Evolutionary conservation across 192 early-diverging fungal genomes (phyloP), one percentile per base, ranked within the genome.

Genomic region (Glomus cerebriforme): DNA sequence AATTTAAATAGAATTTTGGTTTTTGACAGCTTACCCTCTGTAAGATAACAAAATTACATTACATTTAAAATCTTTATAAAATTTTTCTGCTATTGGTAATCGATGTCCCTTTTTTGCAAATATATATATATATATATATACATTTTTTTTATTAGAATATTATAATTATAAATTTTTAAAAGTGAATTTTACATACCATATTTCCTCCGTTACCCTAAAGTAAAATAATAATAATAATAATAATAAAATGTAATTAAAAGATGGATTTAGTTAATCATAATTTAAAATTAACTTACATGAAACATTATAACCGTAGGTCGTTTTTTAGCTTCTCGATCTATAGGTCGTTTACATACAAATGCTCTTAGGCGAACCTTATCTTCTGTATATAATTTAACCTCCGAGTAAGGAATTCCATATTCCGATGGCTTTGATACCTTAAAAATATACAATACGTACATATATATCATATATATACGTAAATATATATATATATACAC

Each of bases 21-120:
- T 1, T 37, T n/a, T 39, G 37, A 39, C 37, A 39, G 37, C 22
- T 79, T 90, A 94, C 88, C 98, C 97, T 79, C 98, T 89, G 76
- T 99, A 99, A 24, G 96, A 97, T 17, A 98, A 87, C 93, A 99
- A 95, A 64, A 98, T 92, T 22, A 99, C 91, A 84, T 99, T 99
- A 86, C 90, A 91, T 35, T 88, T 85, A 59, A 89, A 87, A n/a
- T 84, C 82, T 26, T 87, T 81, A 80, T 93, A 87, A 66, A 98
- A 86, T 2, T 90, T 82, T 70, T 91, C 86, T 24, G 96, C 96
- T 66, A 98, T 95, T 8, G 97, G 97, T 69, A 99, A 85, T 19
- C 97, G 89, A 83, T 99, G 97, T 35, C 98, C 98, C 93, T 90
- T n/a, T 67, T 29, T 31, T 19, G 34, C 73, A 39, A 39, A 39